Base-by-base conservation (phyloP, 169 alveolate genomes). In the Eimeria maxima region DNA sequence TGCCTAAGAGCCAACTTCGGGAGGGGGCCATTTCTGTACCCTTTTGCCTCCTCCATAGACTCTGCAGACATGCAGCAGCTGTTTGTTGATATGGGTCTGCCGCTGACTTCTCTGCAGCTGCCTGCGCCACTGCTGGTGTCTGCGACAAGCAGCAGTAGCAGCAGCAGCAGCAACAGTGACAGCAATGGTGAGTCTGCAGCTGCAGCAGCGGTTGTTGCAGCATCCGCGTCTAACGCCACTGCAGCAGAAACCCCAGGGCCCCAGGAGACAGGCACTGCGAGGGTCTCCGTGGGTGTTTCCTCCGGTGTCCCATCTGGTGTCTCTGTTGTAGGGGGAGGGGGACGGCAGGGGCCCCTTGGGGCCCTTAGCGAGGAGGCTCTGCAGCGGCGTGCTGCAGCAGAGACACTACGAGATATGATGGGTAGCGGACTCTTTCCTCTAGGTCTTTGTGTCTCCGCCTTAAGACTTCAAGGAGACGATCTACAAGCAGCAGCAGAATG, bases 341-440 rank as follows among this genome's bases (percentile, higher is more conserved):
- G 71, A 10, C 44, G 29, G 42, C 63, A n/a, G 53, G 27, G 90
- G 57, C 38, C 53, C 44, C 47, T 67, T 27, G 76, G 67, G 18
- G 65, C 83, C 44, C 86, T 96, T 11, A 63, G 87, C 55, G 94
- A 96, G 67, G 92, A 80, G 57, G 97, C 90, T n/a, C 89, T 95
- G 80, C 95, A 96, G 95, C 96, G 97, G 50, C 92, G 97, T 22
- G 96, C 95, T 27, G 73, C 96, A 38, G 97, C 97, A 1, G 95
- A 83, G 74, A 94, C 89, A 4, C 95, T 96, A 22, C 89, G 78
- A 11, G 97, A 96, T 69, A 80, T 96, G 76, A 96, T 96, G 96
- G 97, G 97, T 0, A 91, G 95, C 47, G 88, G 96, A 8, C 29
- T 91, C 55, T 92, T 95, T 67, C 97, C 97, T 57, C 45, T 96